Evolutionary conservation across 352 stramenopile genomes (phyloP), one percentile per base, ranked within the genome.

Genomic region (Phytopythium vexans): DNA sequence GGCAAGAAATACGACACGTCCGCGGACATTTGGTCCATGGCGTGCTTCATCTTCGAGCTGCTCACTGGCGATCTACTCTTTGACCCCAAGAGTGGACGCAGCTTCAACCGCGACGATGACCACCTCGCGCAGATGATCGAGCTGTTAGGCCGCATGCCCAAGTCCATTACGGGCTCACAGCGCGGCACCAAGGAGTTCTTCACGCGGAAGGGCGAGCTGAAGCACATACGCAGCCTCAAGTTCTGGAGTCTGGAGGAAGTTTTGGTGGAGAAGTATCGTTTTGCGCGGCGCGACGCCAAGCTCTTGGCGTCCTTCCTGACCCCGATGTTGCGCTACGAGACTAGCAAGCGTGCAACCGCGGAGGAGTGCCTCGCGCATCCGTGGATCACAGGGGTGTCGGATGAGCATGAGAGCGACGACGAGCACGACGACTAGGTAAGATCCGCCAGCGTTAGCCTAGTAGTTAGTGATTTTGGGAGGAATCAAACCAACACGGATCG

Each of bases 81-180:
- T 64, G 96, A 99, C 69, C 98, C 98, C 0, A 97, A 98, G 69
- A 89, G 70, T 44, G 82, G 81, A 1, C 83, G 74, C 37, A 82
- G 91, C 16, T 95, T 88, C 52, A 91, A 81, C 61, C 62, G 96
- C 70, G 67, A 97, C 82, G 61, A 97, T 86, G 98, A 99, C 66
- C 98, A 99, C 59, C 64, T 99, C 16, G 97, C 97, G 3, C 97
- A 99, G 75, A 99, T 99, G 73, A 98, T 99, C 61, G 97, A 99
- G 68, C 66, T 99, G 27, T 72, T 99, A 1, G 97, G 97, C 1
- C 86, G 88, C 41, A 98, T 99, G 77, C 97, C 97, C 6, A 98
- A 98, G 66, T 85, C 88, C 27, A 88, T 99, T 31, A 90, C 71
- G 5, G 64, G 58, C 2, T 74, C 57, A 5, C 61, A 65, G 49